Percentiles rank a stretch among this genome's conserved stretches.
Evolutionary conservation across 1,139 yeast genomes (phyloP).

Genomic region (Candida tetrigidarum): DNA sequence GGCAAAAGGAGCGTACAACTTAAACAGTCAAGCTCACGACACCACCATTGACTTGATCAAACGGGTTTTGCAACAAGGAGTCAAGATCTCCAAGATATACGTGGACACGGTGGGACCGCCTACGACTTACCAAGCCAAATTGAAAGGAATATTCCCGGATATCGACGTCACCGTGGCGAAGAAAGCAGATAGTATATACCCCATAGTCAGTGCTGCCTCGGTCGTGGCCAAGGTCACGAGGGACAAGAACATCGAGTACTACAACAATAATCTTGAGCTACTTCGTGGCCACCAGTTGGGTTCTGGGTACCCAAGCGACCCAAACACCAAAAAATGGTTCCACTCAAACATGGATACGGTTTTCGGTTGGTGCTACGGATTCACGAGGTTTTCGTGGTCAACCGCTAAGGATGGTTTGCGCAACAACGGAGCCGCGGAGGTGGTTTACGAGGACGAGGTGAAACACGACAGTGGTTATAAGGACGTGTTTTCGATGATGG

Average conservation of each 20-base stretch:
- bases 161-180: conserved; percentile 85
- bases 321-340: conserved; percentile 80
- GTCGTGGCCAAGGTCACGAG: conserved; percentile 97
- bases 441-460: conserved; percentile 42
- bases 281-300: conserved; percentile 56
- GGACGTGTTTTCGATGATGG: conserved; percentile 30
- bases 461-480: conserved; percentile 29
- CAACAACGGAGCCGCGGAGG: conserved; percentile 50
- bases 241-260: conserved; percentile 64
- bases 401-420: conserved; percentile 79
- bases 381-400: conserved; percentile 92
- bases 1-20: conserved; percentile 66
- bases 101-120: conserved; percentile 99
- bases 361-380: conserved; percentile 83
- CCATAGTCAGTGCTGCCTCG: conserved; percentile 96
- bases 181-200: conserved; percentile 93
- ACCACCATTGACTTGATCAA: conserved; percentile 82
- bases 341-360: conserved; percentile 62
- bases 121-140: conserved; percentile 73
- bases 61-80: conserved; percentile 59
- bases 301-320: conserved; percentile 95
- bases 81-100: conserved; percentile 68
- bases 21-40: conserved; percentile 96
- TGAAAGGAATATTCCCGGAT: conserved; percentile 68
- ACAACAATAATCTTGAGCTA: conserved; percentile 23